Evolutionary conservation across 495 filamentous ascomycete genomes (phyloP).

Genomic region (Xylaria acuta): DNA sequence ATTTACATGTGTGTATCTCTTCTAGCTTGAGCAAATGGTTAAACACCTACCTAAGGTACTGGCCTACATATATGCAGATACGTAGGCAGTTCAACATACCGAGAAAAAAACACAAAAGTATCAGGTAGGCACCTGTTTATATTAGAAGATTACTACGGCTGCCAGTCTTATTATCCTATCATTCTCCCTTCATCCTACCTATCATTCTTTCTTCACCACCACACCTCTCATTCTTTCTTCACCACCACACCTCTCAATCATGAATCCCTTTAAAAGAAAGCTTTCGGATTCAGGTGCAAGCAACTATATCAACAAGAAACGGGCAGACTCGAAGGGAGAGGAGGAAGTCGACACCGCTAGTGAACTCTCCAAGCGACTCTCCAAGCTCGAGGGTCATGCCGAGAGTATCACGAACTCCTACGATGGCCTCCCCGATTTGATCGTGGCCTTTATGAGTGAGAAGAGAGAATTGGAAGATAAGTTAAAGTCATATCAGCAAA

Average conservation of each 20-base stretch:
- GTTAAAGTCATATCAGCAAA: not conserved
- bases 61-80: not conserved
- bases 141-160: not conserved
- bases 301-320: not conserved
- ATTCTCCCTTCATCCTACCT: not conserved
- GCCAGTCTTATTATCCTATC: not conserved
- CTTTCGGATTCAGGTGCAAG: not conserved
- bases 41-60: too few relatives aligned
- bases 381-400: not conserved
- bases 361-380: not conserved
- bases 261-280: not conserved
- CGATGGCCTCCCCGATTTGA: not conserved
- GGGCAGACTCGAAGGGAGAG: not conserved
- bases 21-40: too few relatives aligned
- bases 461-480: not conserved
- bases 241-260: not conserved
- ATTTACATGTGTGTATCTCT: too few relatives aligned
- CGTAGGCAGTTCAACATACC: not conserved
- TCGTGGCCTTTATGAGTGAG: not conserved
- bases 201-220: not conserved
- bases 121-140: not conserved
- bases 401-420: not conserved
- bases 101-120: not conserved
- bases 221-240: not conserved
- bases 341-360: not conserved